Evolutionary conservation across 495 filamentous ascomycete genomes (phyloP), one percentile per base, ranked within the genome.

Genomic region (Cryomyces minteri): DNA sequence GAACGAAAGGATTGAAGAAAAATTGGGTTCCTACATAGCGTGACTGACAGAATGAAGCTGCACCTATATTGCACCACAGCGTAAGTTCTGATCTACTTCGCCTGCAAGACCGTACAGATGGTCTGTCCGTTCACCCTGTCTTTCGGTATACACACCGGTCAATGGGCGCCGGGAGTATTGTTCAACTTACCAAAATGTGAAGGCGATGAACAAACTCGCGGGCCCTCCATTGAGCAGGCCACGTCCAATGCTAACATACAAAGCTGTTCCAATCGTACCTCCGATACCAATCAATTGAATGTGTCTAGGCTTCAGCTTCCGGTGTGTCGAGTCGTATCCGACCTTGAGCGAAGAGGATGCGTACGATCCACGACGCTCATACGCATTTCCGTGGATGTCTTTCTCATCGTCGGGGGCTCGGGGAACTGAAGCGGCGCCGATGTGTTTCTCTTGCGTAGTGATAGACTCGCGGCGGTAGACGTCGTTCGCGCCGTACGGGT

Each of bases 211-310:
- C 47, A 88, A 61, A 50, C 75, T 82, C 2, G 56, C 84, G 14
- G 84, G 84, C 0, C 84, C 84, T 38, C 83, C 84, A 32, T 81
- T 65, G 25, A 80, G 62, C 43, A 87, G 54, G 1, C 71, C 72
- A 18, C 62, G 64, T 12, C 83, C 84, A 44, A 90, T 86, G 49
- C 79, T 73, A 28, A 86, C 77, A 59, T 77, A 86, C 8, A 86
- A 63, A 2, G 72, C 82, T n/a, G 82, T 86, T n/a, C 82, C 82
- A 54, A 85, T 86, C 32, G 75, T 77, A 32, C 82, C 82, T 34
- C 82, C 82, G 51, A 85, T 77, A 37, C 76, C 80, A 44, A 85
- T 85, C 45, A 87, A 62, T 52, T 83, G 77, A 44, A 82, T 73
- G 55, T 84, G 79, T 40, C 79, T 66, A 14, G 76, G 70, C 44